A percentile compares a stretch with the other conserved stretches of the same genome.
Conservation (phyloP, 805 yeast genomes). For the Tetrapisispora nanseiensis region DNA sequence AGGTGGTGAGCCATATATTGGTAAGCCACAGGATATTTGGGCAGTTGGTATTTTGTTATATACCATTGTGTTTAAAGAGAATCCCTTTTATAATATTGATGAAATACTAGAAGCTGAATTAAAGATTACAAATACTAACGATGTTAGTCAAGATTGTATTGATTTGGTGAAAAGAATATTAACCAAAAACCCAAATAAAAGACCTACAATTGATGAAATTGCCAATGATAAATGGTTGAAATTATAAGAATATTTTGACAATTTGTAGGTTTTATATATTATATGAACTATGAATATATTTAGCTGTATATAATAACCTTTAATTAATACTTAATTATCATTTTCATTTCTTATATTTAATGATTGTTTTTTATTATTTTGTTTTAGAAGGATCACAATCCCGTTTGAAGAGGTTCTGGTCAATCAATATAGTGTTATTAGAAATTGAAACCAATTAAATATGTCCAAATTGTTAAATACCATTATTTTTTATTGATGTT, state of each 20-base stretch:
- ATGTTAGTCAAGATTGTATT: constrained; percentile 49
- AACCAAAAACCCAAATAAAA: constrained; percentile 49
- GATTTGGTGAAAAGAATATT: constrained; percentile 55
- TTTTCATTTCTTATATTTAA: background rate
- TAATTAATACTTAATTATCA: background rate
- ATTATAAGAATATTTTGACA: background rate
- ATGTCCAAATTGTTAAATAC: background rate
- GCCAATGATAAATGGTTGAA: constrained; percentile 61
- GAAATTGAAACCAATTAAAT: background rate
- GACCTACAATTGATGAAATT: constrained; percentile 71
- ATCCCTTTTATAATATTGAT: constrained; percentile 91
- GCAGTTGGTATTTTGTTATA: constrained; percentile 86
- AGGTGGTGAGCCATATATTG: constrained; percentile 79
- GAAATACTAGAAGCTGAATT: constrained; percentile 89
- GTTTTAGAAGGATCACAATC: too few species aligned
- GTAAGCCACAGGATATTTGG: constrained; percentile 95
- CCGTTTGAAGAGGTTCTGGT: too few species aligned
- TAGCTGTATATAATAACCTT: too few species aligned
- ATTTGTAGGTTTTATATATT: too few species aligned
- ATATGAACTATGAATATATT: background rate
- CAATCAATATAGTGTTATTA: too few species aligned
- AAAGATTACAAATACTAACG: constrained; percentile 34
- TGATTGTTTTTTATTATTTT: background rate
- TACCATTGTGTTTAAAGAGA: constrained; percentile 85
- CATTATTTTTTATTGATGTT: background rate